phyloP scores from a whole-genome alignment of 768 basidiomycete genomes.

The Heimioporus sp. region DNA sequence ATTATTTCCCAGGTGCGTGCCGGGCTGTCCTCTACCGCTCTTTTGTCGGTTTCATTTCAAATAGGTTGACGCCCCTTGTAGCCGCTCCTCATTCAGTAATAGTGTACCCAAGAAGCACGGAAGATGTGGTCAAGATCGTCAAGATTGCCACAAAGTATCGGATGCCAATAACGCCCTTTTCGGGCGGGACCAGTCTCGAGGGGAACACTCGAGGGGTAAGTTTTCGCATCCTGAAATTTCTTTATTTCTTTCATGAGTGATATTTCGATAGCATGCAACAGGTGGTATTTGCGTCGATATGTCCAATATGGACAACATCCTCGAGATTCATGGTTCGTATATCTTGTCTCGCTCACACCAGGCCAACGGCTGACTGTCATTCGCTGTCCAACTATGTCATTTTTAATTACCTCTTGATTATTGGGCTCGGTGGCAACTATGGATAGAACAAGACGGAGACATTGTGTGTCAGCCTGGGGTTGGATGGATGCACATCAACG shows the following conservation, averaged over 20 bases:
- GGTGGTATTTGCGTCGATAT: slow-evolving; percentile 83
- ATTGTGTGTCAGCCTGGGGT: slow-evolving; percentile 73
- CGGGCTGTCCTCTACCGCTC: too few relatives aligned
- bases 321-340: slow-evolving; percentile 65
- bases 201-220: slow-evolving; percentile 69
- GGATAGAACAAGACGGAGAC: slow-evolving; percentile 64
- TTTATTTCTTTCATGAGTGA: not conserved
- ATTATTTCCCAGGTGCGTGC: slow-evolving; percentile 48
- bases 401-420: too few relatives aligned
- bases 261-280: slow-evolving; percentile 11
- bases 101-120: slow-evolving; percentile 65
- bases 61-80: slow-evolving; percentile 11
- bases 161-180: slow-evolving; percentile 78
- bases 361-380: not conserved
- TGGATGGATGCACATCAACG: slow-evolving; percentile 72
- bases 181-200: slow-evolving; percentile 81
- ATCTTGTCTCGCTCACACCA: not conserved
- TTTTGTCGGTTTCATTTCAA: too few relatives aligned
- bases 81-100: slow-evolving; percentile 54
- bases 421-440: too few relatives aligned
- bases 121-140: slow-evolving; percentile 80
- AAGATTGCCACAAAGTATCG: slow-evolving; percentile 69
- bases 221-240: not conserved
- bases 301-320: slow-evolving; percentile 73
- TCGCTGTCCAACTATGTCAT: not conserved